Evolutionary conservation across 2,329 filamentous ascomycete species (phyloP).

Genomic region (Neopestalotiopsis sp.): DNA sequence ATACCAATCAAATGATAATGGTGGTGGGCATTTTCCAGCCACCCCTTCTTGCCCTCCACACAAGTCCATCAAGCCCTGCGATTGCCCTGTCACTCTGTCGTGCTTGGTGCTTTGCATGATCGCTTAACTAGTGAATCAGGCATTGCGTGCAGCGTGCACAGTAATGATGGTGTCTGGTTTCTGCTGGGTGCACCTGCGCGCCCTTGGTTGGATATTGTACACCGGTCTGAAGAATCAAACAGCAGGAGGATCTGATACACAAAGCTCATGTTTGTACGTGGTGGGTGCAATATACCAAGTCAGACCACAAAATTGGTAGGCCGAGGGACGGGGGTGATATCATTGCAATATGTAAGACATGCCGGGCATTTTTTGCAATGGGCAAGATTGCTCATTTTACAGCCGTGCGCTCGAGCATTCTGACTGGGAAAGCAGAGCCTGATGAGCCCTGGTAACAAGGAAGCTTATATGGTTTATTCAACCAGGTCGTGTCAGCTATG

Average conservation of each 20-base stretch:
- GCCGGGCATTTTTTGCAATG: too few relatives aligned
- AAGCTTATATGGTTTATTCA: too few relatives aligned
- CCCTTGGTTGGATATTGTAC: not conserved
- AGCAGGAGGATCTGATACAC: not conserved
- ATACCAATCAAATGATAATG: not conserved
- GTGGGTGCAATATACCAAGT: too few relatives aligned
- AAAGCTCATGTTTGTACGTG: not conserved
- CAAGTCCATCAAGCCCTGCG: not conserved
- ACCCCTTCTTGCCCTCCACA: not conserved
- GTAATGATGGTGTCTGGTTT: not conserved
- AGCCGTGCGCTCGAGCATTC: too few relatives aligned
- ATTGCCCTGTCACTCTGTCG: not conserved
- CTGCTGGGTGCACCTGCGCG: not conserved
- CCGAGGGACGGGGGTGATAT: too few relatives aligned
- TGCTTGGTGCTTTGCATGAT: not conserved
- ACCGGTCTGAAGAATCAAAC: constrained; percentile 4
- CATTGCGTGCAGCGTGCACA: not conserved
- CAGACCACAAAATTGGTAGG: too few relatives aligned
- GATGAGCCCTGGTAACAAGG: too few relatives aligned
- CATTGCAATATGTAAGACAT: too few relatives aligned
- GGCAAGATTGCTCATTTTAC: too few relatives aligned
- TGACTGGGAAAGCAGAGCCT: too few relatives aligned
- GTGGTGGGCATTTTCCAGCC: not conserved
- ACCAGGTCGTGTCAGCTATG: too few relatives aligned
- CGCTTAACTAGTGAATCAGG: not conserved